Evolutionary conservation across 768 basidiomycete genomes (phyloP).

Genomic region (Imleria badia): DNA sequence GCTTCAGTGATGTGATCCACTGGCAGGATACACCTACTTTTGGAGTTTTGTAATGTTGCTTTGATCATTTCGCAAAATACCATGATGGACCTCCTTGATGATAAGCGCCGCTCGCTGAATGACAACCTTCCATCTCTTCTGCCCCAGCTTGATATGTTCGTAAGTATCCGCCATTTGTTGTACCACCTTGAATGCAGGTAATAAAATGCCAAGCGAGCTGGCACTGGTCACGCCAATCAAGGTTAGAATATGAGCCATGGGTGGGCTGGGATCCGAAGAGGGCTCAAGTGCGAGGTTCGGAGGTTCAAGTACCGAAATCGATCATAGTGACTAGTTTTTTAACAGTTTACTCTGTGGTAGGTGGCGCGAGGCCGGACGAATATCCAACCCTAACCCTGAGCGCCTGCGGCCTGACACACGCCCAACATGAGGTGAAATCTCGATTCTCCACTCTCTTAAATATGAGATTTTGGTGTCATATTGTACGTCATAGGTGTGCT

Average conservation of each 20-base stretch:
- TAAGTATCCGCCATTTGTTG: neutral
- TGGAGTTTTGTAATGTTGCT: neutral
- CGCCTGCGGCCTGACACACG: too few species aligned
- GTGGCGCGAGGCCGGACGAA: too few species aligned
- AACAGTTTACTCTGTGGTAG: too few species aligned
- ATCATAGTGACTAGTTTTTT: too few species aligned
- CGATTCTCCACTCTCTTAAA: too few species aligned
- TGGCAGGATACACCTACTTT: neutral
- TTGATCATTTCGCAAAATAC: neutral
- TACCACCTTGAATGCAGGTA: neutral
- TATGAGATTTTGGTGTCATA: too few species aligned
- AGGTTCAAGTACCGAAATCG: too few species aligned
- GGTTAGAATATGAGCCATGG: neutral
- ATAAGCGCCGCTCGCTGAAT: slow-evolving; percentile 1
- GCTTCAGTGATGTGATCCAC: neutral
- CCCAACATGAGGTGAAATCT: too few species aligned
- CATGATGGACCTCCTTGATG: neutral
- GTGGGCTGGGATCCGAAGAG: neutral
- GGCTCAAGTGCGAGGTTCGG: too few species aligned
- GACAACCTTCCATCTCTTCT: neutral
- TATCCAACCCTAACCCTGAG: too few species aligned
- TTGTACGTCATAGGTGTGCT: too few species aligned
- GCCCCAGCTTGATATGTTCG: neutral
- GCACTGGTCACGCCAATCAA: neutral
- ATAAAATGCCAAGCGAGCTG: neutral